Conservation (phyloP, 768 basidiomycete species). For the Rhizopogon vesiculosus region DNA sequence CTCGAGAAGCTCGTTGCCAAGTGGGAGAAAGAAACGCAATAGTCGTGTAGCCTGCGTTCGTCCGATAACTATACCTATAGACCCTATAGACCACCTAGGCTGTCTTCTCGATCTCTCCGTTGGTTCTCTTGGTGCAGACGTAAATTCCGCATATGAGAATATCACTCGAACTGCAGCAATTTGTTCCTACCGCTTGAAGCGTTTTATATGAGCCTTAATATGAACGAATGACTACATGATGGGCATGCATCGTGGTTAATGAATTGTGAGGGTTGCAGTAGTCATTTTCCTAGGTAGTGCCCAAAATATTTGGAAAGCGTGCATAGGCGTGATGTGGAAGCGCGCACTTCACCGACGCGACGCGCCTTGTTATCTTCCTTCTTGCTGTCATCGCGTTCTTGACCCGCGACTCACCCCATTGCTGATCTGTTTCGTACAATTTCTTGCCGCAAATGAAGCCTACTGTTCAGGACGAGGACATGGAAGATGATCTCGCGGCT, state of each 20-base stretch:
- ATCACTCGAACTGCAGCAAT: neutral
- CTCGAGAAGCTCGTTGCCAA: constrained; percentile 83
- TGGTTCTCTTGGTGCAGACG: neutral
- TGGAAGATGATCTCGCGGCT: constrained; percentile 75
- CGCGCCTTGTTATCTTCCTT: constrained; percentile 13
- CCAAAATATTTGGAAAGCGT: neutral
- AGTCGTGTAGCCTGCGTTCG: constrained; percentile 22
- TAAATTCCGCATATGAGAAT: neutral
- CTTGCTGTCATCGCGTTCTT: constrained; percentile 2
- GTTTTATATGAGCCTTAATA: neutral
- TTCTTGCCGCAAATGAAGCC: constrained; percentile 36
- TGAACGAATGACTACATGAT: no score
- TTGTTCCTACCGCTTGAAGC: neutral
- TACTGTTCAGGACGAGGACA: constrained; percentile 49
- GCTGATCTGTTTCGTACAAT: neutral
- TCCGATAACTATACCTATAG: constrained; percentile 23
- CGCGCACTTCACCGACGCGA: constrained; percentile 13
- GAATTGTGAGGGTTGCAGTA: no score
- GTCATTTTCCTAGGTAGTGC: no score
- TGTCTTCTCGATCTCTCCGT: constrained; percentile 1
- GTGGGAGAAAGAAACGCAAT: constrained; percentile 68
- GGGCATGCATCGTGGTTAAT: neutral
- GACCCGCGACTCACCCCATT: neutral
- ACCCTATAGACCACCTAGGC: constrained; percentile 20
- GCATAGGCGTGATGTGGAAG: neutral